These are phyloP conservation scores for Eucalyptus virginea DNA, from an alignment of 345 rosid species.

Conservation along the genomic window DNA sequence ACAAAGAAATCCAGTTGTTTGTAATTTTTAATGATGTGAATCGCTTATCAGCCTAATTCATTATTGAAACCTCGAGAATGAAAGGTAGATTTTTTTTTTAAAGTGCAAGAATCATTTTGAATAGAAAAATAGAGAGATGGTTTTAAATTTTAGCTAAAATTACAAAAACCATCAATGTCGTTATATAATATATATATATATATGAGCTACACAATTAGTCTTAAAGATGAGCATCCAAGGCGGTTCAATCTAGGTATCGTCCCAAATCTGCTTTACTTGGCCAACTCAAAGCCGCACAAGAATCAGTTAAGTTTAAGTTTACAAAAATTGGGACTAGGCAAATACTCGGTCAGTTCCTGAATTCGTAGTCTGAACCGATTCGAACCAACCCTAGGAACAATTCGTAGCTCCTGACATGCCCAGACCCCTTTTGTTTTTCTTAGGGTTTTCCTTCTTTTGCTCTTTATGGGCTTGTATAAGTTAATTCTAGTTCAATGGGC, in stretches of 20 bases:
- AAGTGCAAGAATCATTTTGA: background rate
- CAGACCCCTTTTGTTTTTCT: background rate
- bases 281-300: background rate
- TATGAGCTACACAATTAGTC: background rate
- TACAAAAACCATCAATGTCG: too few species aligned
- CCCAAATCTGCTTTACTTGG: background rate
- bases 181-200: too few species aligned
- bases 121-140: background rate
- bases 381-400: background rate
- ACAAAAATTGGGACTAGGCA: too few species aligned
- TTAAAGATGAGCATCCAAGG: background rate
- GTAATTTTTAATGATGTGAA: background rate
- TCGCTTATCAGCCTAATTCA: background rate
- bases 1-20: too few species aligned
- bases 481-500: background rate
- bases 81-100: too few species aligned
- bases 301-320: too few species aligned
- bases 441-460: background rate
- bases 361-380: too few species aligned
- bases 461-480: background rate
- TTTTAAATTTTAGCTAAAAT: background rate
- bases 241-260: background rate
- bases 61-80: background rate
- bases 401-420: background rate
- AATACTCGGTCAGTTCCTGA: background rate